Conservation (phyloP, 179 eudicot species). For the Silene vulgaris region DNA sequence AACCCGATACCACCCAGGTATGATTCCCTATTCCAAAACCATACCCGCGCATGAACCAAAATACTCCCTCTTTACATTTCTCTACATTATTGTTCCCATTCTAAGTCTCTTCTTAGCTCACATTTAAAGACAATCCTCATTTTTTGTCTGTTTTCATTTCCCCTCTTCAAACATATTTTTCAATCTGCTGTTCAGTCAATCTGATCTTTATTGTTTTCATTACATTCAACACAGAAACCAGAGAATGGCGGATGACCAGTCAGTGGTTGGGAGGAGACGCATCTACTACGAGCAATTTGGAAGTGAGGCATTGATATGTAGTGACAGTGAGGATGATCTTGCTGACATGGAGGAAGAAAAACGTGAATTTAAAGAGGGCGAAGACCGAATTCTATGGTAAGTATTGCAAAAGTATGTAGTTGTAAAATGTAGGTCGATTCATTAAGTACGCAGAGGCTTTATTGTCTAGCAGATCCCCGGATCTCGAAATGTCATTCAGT, state of each 20-base stretch:
- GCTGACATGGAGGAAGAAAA: constrained; percentile 56
- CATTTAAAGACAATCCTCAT: background rate
- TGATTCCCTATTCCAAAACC: too few relatives aligned
- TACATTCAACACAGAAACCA: constrained; percentile 62
- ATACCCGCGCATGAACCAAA: too few relatives aligned
- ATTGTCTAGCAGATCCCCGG: background rate
- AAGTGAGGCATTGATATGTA: constrained; percentile 75
- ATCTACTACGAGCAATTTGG: constrained; percentile 80
- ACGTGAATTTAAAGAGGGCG: constrained; percentile 64
- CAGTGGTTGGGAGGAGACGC: constrained; percentile 79
- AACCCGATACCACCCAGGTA: too few relatives aligned
- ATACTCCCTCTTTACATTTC: background rate
- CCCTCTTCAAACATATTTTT: background rate
- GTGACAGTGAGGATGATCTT: constrained; percentile 81
- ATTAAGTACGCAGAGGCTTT: background rate
- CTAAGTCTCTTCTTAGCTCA: background rate
- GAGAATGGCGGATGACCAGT: constrained; percentile 90
- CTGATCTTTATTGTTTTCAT: background rate
- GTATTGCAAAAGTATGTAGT: constrained; percentile 18
- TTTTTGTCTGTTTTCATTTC: background rate
- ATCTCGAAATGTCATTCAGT: background rate
- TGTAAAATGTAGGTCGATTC: background rate
- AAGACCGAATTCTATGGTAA: constrained; percentile 73
- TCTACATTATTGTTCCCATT: background rate
- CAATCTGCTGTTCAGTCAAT: background rate